Percentiles rank a stretch among this genome's conserved stretches.
Evolutionary conservation across 495 filamentous ascomycete genomes (phyloP).

Genomic region (Tetracladium marchalianum): DNA sequence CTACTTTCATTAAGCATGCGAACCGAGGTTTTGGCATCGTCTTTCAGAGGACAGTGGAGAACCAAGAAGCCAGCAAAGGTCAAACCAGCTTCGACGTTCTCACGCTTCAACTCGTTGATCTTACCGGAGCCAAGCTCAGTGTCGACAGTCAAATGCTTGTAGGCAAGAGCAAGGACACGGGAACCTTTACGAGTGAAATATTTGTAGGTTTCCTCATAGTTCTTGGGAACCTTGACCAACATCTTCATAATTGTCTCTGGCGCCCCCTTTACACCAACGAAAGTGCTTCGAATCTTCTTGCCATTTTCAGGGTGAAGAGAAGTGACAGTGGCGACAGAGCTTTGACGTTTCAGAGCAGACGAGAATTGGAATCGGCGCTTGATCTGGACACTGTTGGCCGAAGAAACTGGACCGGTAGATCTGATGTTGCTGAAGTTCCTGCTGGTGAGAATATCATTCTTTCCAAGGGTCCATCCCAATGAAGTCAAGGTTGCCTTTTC

Average conservation of each 20-base stretch:
- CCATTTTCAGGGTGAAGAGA: slow-evolving; percentile 55
- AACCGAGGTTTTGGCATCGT: slow-evolving; percentile 86
- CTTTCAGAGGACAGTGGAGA: slow-evolving; percentile 90
- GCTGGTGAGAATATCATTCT: slow-evolving; percentile 67
- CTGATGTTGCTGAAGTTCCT: slow-evolving; percentile 36
- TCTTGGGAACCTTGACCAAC: slow-evolving; percentile 68
- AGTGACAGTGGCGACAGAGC: slow-evolving; percentile 77
- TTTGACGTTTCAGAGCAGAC: slow-evolving; percentile 89
- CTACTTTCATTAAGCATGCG: slow-evolving; percentile 98
- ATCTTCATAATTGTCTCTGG: slow-evolving; percentile 93
- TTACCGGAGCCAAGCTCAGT: slow-evolving; percentile 68
- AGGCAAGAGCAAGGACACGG: slow-evolving; percentile 85
- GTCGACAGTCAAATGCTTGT: slow-evolving; percentile 78
- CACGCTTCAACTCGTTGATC: slow-evolving; percentile 87
- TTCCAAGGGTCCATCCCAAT: slow-evolving; percentile 83
- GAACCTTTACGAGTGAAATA: slow-evolving; percentile 93
- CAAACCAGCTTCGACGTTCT: slow-evolving; percentile 79
- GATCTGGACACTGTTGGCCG: slow-evolving; percentile 63
- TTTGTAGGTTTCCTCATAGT: slow-evolving; percentile 98
- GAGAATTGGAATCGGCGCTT: slow-evolving; percentile 98
- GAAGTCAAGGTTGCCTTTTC: slow-evolving; percentile 88
- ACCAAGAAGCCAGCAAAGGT: slow-evolving; percentile 93
- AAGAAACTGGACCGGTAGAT: slow-evolving; percentile 34
- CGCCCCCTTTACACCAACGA: slow-evolving; percentile 92
- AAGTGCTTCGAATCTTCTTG: slow-evolving; percentile 68